Evolutionary conservation across 2,329 filamentous ascomycete genomes (phyloP).

Genomic region (Blastomyces percursus): DNA sequence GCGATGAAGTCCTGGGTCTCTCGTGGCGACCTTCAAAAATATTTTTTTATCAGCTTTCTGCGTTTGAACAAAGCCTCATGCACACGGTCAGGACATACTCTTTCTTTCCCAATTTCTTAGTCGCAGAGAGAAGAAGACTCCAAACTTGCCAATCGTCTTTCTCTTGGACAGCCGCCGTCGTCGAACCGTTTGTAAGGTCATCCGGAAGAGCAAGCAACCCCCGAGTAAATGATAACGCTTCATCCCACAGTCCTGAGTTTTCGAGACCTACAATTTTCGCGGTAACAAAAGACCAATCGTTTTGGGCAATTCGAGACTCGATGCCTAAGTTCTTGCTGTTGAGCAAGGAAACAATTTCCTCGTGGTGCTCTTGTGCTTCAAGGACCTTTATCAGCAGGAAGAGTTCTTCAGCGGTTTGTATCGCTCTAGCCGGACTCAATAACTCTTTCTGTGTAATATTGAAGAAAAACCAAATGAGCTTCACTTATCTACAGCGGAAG

Average conservation of each 20-base stretch:
- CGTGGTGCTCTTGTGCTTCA: slow-evolving; percentile 29
- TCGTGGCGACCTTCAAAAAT: slow-evolving; percentile 20
- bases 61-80: neutral
- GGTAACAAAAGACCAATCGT: slow-evolving; percentile 34
- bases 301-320: slow-evolving; percentile 33
- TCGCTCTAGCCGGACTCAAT: slow-evolving; percentile 32
- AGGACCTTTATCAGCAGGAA: slow-evolving; percentile 36
- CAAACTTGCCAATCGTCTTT: slow-evolving; percentile 38
- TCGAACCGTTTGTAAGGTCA: slow-evolving; percentile 19
- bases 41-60: slow-evolving; percentile 8
- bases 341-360: slow-evolving; percentile 34
- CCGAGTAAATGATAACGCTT: slow-evolving; percentile 28
- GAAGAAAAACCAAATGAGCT: slow-evolving; percentile 15
- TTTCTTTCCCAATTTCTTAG: slow-evolving; percentile 21
- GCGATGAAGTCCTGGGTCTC: slow-evolving; percentile 26
- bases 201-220: slow-evolving; percentile 27
- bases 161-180: slow-evolving; percentile 22
- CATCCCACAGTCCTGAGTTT: slow-evolving; percentile 29
- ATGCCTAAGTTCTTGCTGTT: slow-evolving; percentile 33
- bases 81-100: slow-evolving; percentile 22
- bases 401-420: slow-evolving; percentile 39
- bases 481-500: slow-evolving; percentile 4
- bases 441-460: slow-evolving; percentile 28
- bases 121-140: slow-evolving; percentile 31
- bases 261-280: slow-evolving; percentile 31